Base-by-base conservation (phyloP, 2,329 filamentous ascomycete genomes). In the Alternaria brassicicola region DNA sequence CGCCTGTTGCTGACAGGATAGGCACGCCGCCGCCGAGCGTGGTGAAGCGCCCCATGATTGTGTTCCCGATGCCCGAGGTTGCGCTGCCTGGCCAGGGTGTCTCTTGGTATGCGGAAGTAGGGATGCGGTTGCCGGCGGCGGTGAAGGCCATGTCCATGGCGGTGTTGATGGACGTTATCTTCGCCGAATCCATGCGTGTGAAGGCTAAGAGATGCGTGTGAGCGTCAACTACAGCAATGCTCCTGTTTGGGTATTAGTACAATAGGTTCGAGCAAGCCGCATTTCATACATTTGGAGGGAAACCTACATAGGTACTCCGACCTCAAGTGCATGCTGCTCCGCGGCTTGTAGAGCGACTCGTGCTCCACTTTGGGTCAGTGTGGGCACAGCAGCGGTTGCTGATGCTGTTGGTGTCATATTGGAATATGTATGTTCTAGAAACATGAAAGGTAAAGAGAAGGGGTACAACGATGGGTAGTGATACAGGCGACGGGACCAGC, bases 81-180 rank as follows among this genome's bases (percentile, higher is more conserved):
- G 73, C 68, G 7, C 82, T 82, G 17, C 82, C 82, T 4, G 82
- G 81, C 73, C 79, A 78, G 39, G 83, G 81, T 45, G 77, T 78
- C 57, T 83, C 82, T 55, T 80, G 80, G 67, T 85, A 85, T 4
- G 75, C 76, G 8, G 81, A 79, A 2, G 83, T 85, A 0, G 82
- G 82, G 3, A 80, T 71, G 19, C 79, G 76, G 70, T 85, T 83
- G 21, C 83, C 82, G 1, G 83, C 81, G 9, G 83, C 83, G 5
- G 83, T 85, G 67, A 82, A 84, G 30, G 83, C 83, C 70, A 85
- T 84, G 47, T 88, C 86, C 5, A 90, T 88, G 1, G 85, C 83
- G 67, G 89, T 82, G 72, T 85, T 84, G 61, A 88, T 84, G 4
- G 83, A 78, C 17, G 79, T 81, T 28, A 81, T 70, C 61, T 81